These are phyloP conservation scores for Peronospora tabacina DNA, from an alignment of 352 stramenopile species.

Conservation along the genomic window DNA sequence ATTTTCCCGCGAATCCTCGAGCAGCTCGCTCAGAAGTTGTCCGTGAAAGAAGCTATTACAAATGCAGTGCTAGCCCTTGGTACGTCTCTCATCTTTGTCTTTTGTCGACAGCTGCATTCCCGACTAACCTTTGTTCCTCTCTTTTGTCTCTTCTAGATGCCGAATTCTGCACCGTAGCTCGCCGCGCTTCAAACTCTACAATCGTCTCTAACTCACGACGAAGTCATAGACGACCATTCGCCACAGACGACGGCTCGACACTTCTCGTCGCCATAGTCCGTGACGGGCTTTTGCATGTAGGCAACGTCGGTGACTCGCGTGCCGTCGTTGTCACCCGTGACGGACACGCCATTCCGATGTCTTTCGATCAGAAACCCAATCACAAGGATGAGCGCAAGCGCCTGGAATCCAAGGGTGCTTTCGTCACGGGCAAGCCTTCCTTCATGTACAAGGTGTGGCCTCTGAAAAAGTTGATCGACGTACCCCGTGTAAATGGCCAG, in stretches of 20 bases:
- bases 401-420: constrained; percentile 58
- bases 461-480: constrained; percentile 69
- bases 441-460: constrained; percentile 71
- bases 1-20: constrained; percentile 60
- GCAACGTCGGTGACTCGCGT: constrained; percentile 79
- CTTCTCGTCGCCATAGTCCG: constrained; percentile 71
- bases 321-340: constrained; percentile 54
- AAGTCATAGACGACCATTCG: constrained; percentile 35
- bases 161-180: constrained; percentile 59
- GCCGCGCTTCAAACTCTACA: constrained; percentile 30
- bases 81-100: constrained; percentile 21
- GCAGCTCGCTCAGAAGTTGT: constrained; percentile 25
- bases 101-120: neutral
- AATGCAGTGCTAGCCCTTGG: constrained; percentile 49
- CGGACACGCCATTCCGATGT: constrained; percentile 53
- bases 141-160: constrained; percentile 27
- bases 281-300: constrained; percentile 57
- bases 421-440: constrained; percentile 52
- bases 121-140: constrained; percentile 5
- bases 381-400: constrained; percentile 64
- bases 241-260: constrained; percentile 73
- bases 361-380: constrained; percentile 76
- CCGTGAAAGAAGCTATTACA: constrained; percentile 48
- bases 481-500: constrained; percentile 70
- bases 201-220: constrained; percentile 17